Evolutionary conservation across 176 grass and related monocot genomes (phyloP).

Genomic region (Bromus sterilis): DNA sequence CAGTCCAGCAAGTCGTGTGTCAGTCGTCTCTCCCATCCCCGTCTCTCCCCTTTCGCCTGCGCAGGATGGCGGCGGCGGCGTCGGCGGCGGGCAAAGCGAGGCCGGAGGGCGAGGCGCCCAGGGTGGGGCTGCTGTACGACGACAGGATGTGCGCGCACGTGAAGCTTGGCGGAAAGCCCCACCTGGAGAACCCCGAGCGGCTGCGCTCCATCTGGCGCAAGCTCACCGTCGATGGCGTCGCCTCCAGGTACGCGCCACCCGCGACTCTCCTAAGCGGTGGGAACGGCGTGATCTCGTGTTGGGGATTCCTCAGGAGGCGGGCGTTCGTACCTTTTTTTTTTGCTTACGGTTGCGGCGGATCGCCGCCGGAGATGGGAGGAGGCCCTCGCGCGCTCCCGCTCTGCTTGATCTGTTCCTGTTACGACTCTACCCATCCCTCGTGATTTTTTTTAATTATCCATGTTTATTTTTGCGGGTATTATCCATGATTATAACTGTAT

Average conservation of each 20-base stretch:
- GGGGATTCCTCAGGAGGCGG: not conserved
- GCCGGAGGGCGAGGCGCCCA: not conserved
- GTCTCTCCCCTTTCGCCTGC: too few relatives aligned
- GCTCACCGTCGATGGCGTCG: conserved; percentile 53
- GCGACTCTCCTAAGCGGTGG: not conserved
- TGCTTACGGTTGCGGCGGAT: not conserved
- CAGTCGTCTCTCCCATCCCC: too few relatives aligned
- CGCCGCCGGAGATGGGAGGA: not conserved
- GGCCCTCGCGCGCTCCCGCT: not conserved
- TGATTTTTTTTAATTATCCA: too few relatives aligned
- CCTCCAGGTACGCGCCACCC: conserved; percentile 33
- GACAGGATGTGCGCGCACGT: conserved; percentile 78
- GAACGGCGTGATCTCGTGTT: not conserved
- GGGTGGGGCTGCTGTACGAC: conserved; percentile 79
- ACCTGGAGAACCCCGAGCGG: conserved; percentile 72
- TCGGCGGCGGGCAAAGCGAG: not conserved
- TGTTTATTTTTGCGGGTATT: too few relatives aligned
- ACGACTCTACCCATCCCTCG: too few relatives aligned
- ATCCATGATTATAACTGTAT: not conserved
- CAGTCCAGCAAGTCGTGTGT: too few relatives aligned
- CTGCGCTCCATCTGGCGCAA: conserved; percentile 76
- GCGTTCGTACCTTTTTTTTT: not conserved
- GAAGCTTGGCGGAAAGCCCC: conserved; percentile 35
- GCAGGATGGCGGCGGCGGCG: not conserved
- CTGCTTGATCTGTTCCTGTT: not conserved